These are phyloP conservation scores for Pythium dissotocum DNA, from an alignment of 352 stramenopile genomes.

Conservation along the genomic window DNA sequence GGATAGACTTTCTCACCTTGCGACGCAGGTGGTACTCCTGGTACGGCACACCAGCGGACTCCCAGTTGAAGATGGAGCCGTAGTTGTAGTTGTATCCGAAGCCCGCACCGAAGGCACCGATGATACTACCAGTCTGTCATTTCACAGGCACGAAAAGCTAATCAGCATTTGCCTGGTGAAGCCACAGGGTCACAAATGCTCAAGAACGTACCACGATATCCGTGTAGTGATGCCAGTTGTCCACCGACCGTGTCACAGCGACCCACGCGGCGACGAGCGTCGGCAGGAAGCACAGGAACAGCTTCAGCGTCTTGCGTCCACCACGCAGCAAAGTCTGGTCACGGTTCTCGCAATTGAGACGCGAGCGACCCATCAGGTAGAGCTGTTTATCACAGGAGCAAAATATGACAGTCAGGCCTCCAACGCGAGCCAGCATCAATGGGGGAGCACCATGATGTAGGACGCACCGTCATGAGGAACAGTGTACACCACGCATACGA, in stretches of 20 bases:
- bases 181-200: neutral
- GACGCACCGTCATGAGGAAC: constrained; percentile 63
- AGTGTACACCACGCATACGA: constrained; percentile 75
- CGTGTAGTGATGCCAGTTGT: constrained; percentile 87
- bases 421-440: no score
- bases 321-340: constrained; percentile 49
- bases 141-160: neutral
- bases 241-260: constrained; percentile 67
- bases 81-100: constrained; percentile 75
- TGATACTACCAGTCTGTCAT: constrained; percentile 39
- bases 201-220: constrained; percentile 59
- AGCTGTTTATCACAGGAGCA: constrained; percentile 17
- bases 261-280: constrained; percentile 70
- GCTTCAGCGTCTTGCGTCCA: constrained; percentile 58
- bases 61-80: constrained; percentile 60
- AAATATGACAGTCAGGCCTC: no score
- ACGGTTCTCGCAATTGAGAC: constrained; percentile 55
- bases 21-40: constrained; percentile 51
- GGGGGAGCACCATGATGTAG: no score
- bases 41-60: constrained; percentile 54
- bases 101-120: constrained; percentile 42
- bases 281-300: constrained; percentile 69
- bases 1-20: constrained; percentile 32
- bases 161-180: neutral
- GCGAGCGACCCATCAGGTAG: constrained; percentile 68